Conservation (phyloP, 2,329 filamentous ascomycete species). For the Hypoxylon sp. region DNA sequence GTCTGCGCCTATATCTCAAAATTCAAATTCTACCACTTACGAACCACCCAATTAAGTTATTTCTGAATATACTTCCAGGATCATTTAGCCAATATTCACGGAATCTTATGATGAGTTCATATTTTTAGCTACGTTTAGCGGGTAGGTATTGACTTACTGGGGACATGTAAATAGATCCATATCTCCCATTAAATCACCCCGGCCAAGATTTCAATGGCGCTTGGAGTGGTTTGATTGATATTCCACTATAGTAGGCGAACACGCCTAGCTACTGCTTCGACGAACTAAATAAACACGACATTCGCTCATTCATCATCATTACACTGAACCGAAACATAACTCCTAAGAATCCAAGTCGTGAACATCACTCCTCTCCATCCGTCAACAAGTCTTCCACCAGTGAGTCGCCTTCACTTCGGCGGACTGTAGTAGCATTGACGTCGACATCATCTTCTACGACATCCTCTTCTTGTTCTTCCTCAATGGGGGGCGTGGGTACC, state of each 20-base stretch:
- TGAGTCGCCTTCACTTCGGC: conserved; percentile 38
- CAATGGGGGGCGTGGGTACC: conserved; percentile 55
- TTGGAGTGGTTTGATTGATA: conserved; percentile 1
- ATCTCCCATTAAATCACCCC: neutral
- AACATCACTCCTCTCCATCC: conserved; percentile 36
- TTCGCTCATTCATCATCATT: conserved; percentile 32
- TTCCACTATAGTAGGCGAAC: neutral
- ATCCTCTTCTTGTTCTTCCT: conserved; percentile 55
- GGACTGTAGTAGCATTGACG: conserved; percentile 21
- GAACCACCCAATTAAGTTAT: neutral
- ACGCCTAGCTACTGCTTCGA: neutral
- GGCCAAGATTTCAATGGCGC: neutral
- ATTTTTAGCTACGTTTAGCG: neutral
- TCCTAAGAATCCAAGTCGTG: conserved; percentile 15
- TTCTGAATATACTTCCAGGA: neutral
- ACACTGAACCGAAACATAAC: conserved; percentile 23
- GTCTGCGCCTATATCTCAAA: neutral
- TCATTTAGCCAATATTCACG: neutral
- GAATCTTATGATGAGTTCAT: neutral
- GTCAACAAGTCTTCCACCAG: conserved; percentile 43
- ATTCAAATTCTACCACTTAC: neutral
- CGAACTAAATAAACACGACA: conserved; percentile 18
- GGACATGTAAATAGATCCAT: neutral
- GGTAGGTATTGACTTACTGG: neutral
- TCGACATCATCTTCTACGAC: conserved; percentile 27